These are phyloP conservation scores for Cladophialophora chaetospira DNA, from an alignment of 2,329 filamentous ascomycete species.

Conservation along the genomic window DNA sequence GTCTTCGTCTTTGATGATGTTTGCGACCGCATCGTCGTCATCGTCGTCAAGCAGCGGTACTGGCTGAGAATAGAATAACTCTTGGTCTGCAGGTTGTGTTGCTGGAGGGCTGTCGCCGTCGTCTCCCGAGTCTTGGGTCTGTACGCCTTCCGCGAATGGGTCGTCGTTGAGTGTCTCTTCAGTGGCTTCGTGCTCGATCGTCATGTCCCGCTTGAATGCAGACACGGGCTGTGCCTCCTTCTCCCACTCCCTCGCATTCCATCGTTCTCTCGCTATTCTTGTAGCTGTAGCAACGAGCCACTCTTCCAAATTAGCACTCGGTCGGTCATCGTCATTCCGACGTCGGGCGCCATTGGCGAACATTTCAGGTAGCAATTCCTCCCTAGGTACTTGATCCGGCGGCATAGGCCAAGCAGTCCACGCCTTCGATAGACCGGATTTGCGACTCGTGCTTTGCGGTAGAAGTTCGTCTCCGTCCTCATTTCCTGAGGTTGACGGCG, in stretches of 20 bases:
- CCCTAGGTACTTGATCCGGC: constrained; percentile 61
- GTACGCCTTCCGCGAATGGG: background rate
- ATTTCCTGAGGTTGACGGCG: background rate
- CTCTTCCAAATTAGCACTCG: constrained; percentile 68
- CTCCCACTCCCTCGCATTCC: constrained; percentile 22
- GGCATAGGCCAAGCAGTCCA: constrained; percentile 89
- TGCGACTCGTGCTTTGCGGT: constrained; percentile 22
- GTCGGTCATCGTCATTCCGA: constrained; percentile 31
- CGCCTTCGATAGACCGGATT: constrained; percentile 51
- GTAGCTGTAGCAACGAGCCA: constrained; percentile 68
- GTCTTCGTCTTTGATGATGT: constrained; percentile 30
- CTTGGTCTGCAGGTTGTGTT: constrained; percentile 4
- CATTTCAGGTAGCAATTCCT: constrained; percentile 50
- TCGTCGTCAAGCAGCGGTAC: constrained; percentile 14
- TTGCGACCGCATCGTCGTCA: constrained; percentile 24
- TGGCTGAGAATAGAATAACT: constrained; percentile 23
- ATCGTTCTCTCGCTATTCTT: constrained; percentile 67
- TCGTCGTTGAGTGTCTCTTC: constrained; percentile 3
- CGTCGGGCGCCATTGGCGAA: constrained; percentile 1
- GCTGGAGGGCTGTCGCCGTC: constrained; percentile 3
- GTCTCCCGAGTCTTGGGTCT: background rate
- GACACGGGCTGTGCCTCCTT: background rate
- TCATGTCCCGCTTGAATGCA: background rate
- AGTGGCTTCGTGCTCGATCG: background rate
- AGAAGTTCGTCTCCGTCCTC: constrained; percentile 31